Evolutionary conservation across 2,329 filamentous ascomycete genomes (phyloP).

Genomic region (Pyrenophora tritici-repentis): DNA sequence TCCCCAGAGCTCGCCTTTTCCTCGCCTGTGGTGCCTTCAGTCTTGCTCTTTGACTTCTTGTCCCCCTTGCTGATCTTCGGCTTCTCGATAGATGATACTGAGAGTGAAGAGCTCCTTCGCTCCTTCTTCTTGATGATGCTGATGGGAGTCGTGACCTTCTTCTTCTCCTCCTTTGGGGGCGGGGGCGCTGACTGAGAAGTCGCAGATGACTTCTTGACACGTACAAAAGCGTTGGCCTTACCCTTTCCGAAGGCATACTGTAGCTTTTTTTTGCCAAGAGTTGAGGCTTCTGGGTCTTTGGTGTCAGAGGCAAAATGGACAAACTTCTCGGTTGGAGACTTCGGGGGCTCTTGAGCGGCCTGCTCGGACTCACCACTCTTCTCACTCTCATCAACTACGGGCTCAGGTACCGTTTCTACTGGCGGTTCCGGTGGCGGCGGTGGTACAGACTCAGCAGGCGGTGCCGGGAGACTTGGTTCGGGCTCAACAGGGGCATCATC

Average conservation of each 20-base stretch:
- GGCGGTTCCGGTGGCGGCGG: slow-evolving; percentile 20
- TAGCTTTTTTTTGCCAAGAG: slow-evolving; percentile 36
- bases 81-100: slow-evolving; percentile 24
- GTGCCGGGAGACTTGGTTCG: neutral
- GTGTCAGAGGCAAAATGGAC: slow-evolving; percentile 48
- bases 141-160: slow-evolving; percentile 23
- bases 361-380: slow-evolving; percentile 47
- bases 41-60: slow-evolving; percentile 34
- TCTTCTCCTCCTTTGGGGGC: slow-evolving; percentile 40
- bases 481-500: neutral
- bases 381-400: slow-evolving; percentile 26
- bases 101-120: slow-evolving; percentile 23
- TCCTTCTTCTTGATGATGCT: slow-evolving; percentile 30
- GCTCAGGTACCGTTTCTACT: slow-evolving; percentile 1
- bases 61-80: slow-evolving; percentile 35
- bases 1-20: neutral
- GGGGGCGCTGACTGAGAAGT: slow-evolving; percentile 20
- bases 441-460: slow-evolving; percentile 16
- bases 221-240: slow-evolving; percentile 41
- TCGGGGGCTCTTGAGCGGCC: slow-evolving; percentile 39
- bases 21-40: slow-evolving; percentile 20
- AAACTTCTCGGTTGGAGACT: slow-evolving; percentile 39
- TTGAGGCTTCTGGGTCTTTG: slow-evolving; percentile 43
- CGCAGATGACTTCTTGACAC: slow-evolving; percentile 33
- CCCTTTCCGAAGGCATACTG: slow-evolving; percentile 30